These are phyloP conservation scores for Pythium dissimile DNA, from an alignment of 352 stramenopile genomes.

Conservation along the genomic window DNA sequence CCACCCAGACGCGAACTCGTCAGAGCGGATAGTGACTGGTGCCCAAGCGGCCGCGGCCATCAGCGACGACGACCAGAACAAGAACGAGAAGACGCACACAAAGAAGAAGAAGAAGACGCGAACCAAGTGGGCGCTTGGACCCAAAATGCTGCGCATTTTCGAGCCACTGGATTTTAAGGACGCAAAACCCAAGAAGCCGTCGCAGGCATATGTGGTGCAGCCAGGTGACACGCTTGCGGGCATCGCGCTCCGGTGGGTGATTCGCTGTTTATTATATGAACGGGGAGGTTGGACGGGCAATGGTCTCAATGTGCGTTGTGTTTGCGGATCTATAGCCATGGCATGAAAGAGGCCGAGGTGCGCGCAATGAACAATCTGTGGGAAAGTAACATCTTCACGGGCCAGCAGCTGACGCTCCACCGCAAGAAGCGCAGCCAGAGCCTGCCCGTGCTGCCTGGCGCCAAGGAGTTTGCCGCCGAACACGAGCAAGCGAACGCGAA, in stretches of 20 bases:
- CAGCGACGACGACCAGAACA: not conserved
- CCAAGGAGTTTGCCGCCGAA: slow-evolving; percentile 9
- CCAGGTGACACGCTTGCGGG: slow-evolving; percentile 39
- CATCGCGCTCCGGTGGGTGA: slow-evolving; percentile 34
- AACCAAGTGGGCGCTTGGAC: no score
- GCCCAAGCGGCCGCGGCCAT: no score
- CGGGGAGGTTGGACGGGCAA: not conserved
- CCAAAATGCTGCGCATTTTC: slow-evolving; percentile 42
- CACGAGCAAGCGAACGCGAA: slow-evolving; percentile 1
- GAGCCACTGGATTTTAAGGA: slow-evolving; percentile 32
- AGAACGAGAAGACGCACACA: not conserved
- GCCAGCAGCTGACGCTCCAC: slow-evolving; percentile 40
- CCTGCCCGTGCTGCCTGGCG: slow-evolving; percentile 26
- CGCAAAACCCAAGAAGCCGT: slow-evolving; percentile 14
- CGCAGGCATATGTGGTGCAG: slow-evolving; percentile 35
- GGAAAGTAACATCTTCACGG: slow-evolving; percentile 32
- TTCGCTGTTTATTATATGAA: not conserved
- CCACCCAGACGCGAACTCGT: no score
- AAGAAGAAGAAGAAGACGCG: not conserved
- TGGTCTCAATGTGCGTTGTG: not conserved
- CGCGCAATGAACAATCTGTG: slow-evolving; percentile 52
- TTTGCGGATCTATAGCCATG: slow-evolving; percentile 26
- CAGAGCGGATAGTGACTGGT: no score
- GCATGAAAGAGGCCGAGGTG: slow-evolving; percentile 47
- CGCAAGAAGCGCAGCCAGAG: slow-evolving; percentile 46